Percentiles rank a stretch among this genome's conserved stretches.
These are phyloP conservation scores for Pseudozyma hubeiensis DNA, from an alignment of 1,284 basidiomycete species.

Conservation along the genomic window DNA sequence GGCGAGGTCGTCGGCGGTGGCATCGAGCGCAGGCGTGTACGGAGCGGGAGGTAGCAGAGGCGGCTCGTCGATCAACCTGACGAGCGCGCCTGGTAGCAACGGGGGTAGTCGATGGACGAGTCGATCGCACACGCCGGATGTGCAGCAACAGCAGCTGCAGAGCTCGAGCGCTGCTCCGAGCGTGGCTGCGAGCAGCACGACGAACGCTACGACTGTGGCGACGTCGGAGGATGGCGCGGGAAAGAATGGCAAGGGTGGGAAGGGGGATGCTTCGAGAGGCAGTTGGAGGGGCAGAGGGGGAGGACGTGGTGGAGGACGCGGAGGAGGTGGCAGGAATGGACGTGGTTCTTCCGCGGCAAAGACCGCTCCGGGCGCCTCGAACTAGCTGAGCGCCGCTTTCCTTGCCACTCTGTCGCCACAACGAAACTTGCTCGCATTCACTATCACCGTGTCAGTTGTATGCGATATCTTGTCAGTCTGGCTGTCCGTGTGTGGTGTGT, in stretches of 20 bases:
- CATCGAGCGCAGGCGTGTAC: slow-evolving; percentile 14
- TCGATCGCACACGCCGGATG: slow-evolving; percentile 41
- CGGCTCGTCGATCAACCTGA: slow-evolving; percentile 23
- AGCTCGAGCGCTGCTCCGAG: slow-evolving; percentile 1
- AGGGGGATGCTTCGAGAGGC: slow-evolving; percentile 1
- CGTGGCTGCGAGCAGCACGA: slow-evolving; percentile 16
- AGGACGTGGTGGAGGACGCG: slow-evolving; percentile 9
- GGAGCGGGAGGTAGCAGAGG: slow-evolving; percentile 21
- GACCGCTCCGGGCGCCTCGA: too few relatives aligned
- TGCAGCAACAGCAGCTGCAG: neutral
- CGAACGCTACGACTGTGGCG: slow-evolving; percentile 4
- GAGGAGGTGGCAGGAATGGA: slow-evolving; percentile 8
- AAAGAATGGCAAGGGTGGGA: neutral
- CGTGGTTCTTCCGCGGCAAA: neutral
- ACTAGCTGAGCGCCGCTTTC: too few relatives aligned
- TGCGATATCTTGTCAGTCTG: too few relatives aligned
- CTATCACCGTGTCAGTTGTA: too few relatives aligned
- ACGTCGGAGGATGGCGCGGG: neutral
- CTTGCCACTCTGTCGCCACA: too few relatives aligned
- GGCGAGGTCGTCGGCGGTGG: neutral
- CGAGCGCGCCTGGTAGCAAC: slow-evolving; percentile 31
- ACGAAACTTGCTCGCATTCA: too few relatives aligned
- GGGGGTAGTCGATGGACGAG: slow-evolving; percentile 48
- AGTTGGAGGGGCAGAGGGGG: slow-evolving; percentile 17
- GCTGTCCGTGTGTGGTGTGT: too few relatives aligned